A percentile compares a stretch with the other conserved stretches of the same genome.
Conservation (phyloP, 2,329 filamentous ascomycete genomes). For the Fonsecaea monophora region DNA sequence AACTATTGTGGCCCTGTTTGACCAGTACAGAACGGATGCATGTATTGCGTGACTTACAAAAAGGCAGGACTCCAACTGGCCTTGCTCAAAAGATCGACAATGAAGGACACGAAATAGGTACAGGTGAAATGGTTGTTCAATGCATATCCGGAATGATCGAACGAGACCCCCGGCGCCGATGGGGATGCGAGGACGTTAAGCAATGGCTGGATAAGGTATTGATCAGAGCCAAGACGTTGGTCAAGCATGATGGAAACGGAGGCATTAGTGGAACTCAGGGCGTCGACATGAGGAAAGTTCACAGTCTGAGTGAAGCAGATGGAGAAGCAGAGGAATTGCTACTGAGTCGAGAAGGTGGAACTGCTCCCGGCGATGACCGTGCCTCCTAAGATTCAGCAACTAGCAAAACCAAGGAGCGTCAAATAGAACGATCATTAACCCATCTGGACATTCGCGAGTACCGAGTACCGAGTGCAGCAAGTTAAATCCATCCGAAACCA, state of each 20-base stretch:
- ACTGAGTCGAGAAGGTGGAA: neutral
- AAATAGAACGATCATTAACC: too few species aligned
- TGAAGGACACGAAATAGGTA: slow-evolving; percentile 42
- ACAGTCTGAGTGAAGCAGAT: neutral
- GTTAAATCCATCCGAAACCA: too few species aligned
- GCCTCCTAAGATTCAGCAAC: neutral
- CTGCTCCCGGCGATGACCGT: neutral
- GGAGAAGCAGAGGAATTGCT: neutral
- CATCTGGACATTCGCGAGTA: too few species aligned
- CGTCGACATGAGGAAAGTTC: neutral
- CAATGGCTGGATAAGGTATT: slow-evolving; percentile 42
- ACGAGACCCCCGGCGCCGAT: slow-evolving; percentile 46
- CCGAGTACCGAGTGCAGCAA: too few species aligned
- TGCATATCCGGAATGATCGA: slow-evolving; percentile 54
- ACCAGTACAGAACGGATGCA: slow-evolving; percentile 58
- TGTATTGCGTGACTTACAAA: slow-evolving; percentile 50
- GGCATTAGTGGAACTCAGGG: neutral
- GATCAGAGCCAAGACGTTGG: slow-evolving; percentile 10
- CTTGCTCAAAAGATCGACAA: slow-evolving; percentile 49
- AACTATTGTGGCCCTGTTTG: slow-evolving; percentile 63
- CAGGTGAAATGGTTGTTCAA: slow-evolving; percentile 45
- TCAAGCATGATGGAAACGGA: neutral
- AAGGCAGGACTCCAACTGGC: slow-evolving; percentile 46
- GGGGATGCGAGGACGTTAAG: slow-evolving; percentile 48
- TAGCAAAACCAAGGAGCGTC: neutral